Percentiles rank a stretch among this genome's conserved stretches.
phyloP scores from a whole-genome alignment of 1,284 basidiomycete species.

The Moesziomyces sp. region DNA sequence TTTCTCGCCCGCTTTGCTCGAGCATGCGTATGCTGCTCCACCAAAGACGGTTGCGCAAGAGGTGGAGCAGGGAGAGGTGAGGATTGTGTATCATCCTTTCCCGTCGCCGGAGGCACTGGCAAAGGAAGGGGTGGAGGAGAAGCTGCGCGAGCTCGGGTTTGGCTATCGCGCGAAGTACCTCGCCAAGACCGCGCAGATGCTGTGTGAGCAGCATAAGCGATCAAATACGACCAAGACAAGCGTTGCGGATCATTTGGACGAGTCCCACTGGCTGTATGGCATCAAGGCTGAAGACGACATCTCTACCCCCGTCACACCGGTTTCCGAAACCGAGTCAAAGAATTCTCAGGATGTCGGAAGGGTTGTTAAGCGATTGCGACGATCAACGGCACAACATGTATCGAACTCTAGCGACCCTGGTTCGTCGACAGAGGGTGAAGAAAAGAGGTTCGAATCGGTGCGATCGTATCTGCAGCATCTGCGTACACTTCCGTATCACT shows the following conservation, averaged over 20 bases:
- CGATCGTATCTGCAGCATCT: slow-evolving; percentile 74
- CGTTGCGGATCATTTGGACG: slow-evolving; percentile 13
- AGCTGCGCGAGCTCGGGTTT: slow-evolving; percentile 84
- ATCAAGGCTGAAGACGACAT: slow-evolving; percentile 25
- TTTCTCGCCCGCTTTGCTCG: slow-evolving; percentile 74
- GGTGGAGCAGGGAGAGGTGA: slow-evolving; percentile 20
- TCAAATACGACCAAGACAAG: background rate
- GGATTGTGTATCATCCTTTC: slow-evolving; percentile 80
- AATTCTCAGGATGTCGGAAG: background rate
- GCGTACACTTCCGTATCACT: slow-evolving; percentile 72
- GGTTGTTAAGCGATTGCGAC: slow-evolving; percentile 13
- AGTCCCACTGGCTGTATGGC: slow-evolving; percentile 26
- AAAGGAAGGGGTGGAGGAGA: slow-evolving; percentile 70
- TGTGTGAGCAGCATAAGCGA: slow-evolving; percentile 71
- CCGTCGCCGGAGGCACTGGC: slow-evolving; percentile 80
- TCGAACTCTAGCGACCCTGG: background rate
- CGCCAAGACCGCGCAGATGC: slow-evolving; percentile 81
- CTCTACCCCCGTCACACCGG: background rate
- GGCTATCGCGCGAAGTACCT: slow-evolving; percentile 95
- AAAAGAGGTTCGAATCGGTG: slow-evolving; percentile 67
- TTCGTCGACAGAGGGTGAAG: background rate
- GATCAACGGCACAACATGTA: background rate
- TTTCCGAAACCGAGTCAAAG: background rate
- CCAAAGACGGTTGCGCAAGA: slow-evolving; percentile 25
- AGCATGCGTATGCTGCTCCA: slow-evolving; percentile 57